phyloP scores from a whole-genome alignment of 257 asterid species.

The Orobanche coerulescens region DNA sequence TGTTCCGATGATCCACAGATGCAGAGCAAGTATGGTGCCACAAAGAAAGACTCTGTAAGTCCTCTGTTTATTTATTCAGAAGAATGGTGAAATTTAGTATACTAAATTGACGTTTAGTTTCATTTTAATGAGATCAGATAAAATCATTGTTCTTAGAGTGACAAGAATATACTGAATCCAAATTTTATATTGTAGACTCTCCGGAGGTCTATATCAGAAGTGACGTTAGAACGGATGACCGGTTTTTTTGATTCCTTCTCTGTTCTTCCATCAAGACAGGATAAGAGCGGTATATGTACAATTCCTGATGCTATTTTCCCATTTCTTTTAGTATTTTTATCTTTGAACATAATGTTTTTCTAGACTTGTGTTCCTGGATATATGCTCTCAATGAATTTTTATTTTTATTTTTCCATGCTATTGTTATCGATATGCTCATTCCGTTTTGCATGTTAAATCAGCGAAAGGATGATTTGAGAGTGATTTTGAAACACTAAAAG shows the following conservation, averaged over 20 bases:
- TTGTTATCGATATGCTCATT: neutral
- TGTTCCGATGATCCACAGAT: slow-evolving; percentile 42
- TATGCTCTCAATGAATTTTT: neutral
- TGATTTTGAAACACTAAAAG: too few relatives aligned
- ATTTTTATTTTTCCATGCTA: neutral
- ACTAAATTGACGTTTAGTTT: neutral
- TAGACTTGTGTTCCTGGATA: slow-evolving; percentile 1
- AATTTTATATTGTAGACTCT: slow-evolving; percentile 37
- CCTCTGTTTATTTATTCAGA: neutral
- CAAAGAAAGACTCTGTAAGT: slow-evolving; percentile 61
- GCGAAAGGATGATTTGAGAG: neutral
- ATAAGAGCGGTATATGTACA: slow-evolving; percentile 42
- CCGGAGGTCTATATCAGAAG: slow-evolving; percentile 76
- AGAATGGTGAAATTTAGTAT: neutral
- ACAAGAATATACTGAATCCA: slow-evolving; percentile 9
- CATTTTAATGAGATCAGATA: neutral
- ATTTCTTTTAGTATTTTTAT: neutral
- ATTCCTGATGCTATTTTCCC: slow-evolving; percentile 14
- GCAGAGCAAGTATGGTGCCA: slow-evolving; percentile 77
- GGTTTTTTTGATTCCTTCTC: slow-evolving; percentile 69
- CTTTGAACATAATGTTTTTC: neutral
- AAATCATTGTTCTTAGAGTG: neutral
- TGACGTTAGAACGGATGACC: slow-evolving; percentile 63
- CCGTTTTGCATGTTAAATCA: neutral
- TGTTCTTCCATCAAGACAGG: slow-evolving; percentile 46